Evolutionary conservation across 768 basidiomycete genomes (phyloP), one percentile per base, ranked within the genome.

Genomic region (Leccinellum luteum): DNA sequence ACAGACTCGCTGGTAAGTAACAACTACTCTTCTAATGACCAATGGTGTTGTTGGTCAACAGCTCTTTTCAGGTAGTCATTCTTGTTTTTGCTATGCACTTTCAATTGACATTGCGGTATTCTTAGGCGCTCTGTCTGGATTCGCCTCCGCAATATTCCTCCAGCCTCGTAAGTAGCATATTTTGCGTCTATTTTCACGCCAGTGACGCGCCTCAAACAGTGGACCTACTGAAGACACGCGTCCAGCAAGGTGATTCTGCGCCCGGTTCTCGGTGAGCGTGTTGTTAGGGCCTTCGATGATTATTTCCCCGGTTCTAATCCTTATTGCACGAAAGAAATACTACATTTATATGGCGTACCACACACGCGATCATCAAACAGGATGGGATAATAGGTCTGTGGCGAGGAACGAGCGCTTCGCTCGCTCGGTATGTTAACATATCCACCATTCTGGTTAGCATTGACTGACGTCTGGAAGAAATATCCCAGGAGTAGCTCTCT

Each of bases 401-500:
- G 95, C 79, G 92, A 54, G 95, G 95, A 9, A 96, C 95, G 1
- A 74, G 78, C 6, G 87, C 94, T 6, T 92, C 94, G 1, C 76
- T 97, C 13, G 72, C 83, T 19, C 79, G 94, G 93, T 84, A 63
- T 21, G 73, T 44, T 34, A 13, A 53, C 47, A 31, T 48, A 19
- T n/a, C n/a, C 5, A 25, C 38, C 32, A 21, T 44, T 38, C 23
- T 19, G 30, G 28, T 35, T n/a, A 2, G 38, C 31, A 51, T 13
- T 31, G 51, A 27, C 52, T 63, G 45, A 66, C 21, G 38, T 34
- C 5, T 38, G 2, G 32, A 60, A 94, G 94, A 56, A 97, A 96
- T 67, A 85, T 97, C 4, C 95, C 95, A 1, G 95, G 95, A 4
- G 90, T 97, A 19, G 93, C 94, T 3, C 71, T 94, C 50, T 98